Conservation (phyloP, 352 stramenopile species). For the Phytophthora crassamura region DNA sequence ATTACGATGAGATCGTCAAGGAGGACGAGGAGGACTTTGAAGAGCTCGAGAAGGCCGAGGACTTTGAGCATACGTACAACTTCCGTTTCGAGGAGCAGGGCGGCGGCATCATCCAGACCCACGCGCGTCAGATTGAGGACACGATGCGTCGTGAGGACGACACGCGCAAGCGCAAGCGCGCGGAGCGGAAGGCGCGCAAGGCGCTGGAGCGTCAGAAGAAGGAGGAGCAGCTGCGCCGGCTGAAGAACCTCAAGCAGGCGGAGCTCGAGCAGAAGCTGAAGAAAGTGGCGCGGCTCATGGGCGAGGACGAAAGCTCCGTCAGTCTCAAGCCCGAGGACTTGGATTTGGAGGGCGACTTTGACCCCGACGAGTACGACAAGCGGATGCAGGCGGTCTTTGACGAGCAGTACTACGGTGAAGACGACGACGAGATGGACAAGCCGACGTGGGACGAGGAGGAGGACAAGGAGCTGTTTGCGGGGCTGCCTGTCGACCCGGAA, state of each 20-base stretch:
- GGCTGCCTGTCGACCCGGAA: conserved; percentile 67
- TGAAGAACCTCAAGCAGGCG: conserved; percentile 98
- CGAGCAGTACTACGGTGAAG: conserved; percentile 97
- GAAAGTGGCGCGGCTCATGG: conserved; percentile 90
- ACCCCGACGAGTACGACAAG: conserved; percentile 97
- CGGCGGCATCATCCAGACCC: conserved; percentile 84
- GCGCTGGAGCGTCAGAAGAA: conserved; percentile 96
- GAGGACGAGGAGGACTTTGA: conserved; percentile 92
- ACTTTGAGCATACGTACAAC: conserved; percentile 99
- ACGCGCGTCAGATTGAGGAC: conserved; percentile 86
- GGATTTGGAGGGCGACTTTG: conserved; percentile 96
- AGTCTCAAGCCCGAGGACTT: conserved; percentile 79
- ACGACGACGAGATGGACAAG: conserved; percentile 75
- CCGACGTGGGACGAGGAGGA: conserved; percentile 84
- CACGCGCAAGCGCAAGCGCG: conserved; percentile 94
- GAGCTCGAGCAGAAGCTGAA: conserved; percentile 96
- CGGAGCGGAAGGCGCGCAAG: conserved; percentile 95
- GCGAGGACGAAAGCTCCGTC: conserved; percentile 45
- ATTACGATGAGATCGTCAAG: conserved; percentile 88
- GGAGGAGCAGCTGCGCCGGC: conserved; percentile 95
- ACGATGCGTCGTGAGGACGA: conserved; percentile 97
- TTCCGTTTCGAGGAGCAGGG: conserved; percentile 99
- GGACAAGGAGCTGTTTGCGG: conserved; percentile 87
- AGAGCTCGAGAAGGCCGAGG: conserved; percentile 94
- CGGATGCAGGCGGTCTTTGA: conserved; percentile 97